Evolutionary conservation across 1,139 yeast species (phyloP), one percentile per base, ranked within the genome.

Genomic region (Yamadazyma buinensis): DNA sequence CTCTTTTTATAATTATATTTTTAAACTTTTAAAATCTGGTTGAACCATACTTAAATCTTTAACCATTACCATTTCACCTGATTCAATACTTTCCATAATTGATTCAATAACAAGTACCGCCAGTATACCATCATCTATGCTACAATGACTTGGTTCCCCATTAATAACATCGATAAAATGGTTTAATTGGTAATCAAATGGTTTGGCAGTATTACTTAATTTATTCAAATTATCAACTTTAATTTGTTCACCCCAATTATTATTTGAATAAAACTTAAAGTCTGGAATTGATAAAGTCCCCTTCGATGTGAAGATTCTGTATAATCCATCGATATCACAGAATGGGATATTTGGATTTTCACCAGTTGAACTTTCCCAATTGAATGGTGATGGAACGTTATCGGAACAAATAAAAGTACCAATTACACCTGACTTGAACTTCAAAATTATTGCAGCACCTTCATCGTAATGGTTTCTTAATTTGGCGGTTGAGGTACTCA

Each of bases 271-370:
- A 15, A 67, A 44, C 20, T 59, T 64, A 48, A 66, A 48, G 36
- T 67, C 73, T 1, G 73, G 73, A 5, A 67, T 52, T 4, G 70
- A 64, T 23, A 67, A 51, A 3, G 72, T 66, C 1, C 70, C 72
- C 17, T 58, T 48, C 26, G 64, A 54, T 7, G 72, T 72, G 49
- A 66, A 67, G 3, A 67, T 51, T 24, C 72, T 50, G 40, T 67
- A 66, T 32, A 66, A 51, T 1, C 73, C 73, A 26, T 60, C 46
- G 11, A 63, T 43, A 15, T 54, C 56, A 42, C 59, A 54, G 29
- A 48, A 52, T 3, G 73, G 73, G 21, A 66, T 52, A 19, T 57
- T 57, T 3, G 72, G 72, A 39, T 67, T 67, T 45, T 67, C 72
- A 11, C 72, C 72, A 0, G 72, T 67, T 5, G 67, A 67, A 5